Base-by-base conservation (phyloP, 2,329 filamentous ascomycete genomes). In the Trichoderma citrinoviride region DNA sequence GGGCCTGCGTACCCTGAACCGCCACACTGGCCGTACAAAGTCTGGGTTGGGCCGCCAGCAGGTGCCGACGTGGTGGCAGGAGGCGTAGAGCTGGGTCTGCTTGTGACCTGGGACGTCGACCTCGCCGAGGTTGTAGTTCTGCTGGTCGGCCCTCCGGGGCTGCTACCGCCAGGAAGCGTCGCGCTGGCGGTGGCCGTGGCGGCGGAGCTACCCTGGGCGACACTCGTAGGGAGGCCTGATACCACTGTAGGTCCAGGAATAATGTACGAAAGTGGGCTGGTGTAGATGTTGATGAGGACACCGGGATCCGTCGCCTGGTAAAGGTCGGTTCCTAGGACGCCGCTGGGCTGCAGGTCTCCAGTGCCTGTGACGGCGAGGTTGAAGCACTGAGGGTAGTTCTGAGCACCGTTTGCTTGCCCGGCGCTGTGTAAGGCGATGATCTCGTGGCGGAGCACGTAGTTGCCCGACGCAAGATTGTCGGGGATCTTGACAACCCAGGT, bases 381-480 rank as follows among this genome's bases (percentile, higher is more conserved):
- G 65, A 83, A 75, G 70, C 83, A 85, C 74, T 83, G 80, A 12
- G 83, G 82, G 68, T 85, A 85, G 66, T 79, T 78, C 73, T 85
- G 82, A 2, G 82, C 82, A 53, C 79, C 79, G 6, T 76, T 69
- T 33, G 69, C 58, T 44, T 79, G 74, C 3, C 70, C 75, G 17
- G 82, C 81, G 40, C 75, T 77, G 73, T 85, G 83, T 5, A 85
- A 79, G 21, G 80, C 82, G 63, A 85, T 83, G 66, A 84, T 83
- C 71, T 85, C 83, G 69, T 85, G 81, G 7, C 83, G 81, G 43
- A 85, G 77, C 54, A 85, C 82, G 66, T 85, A 85, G 74, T 84
- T 83, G 1, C 83, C 82, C 6, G 81, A 70, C 1, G 76, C 78
- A 40, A 85, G 77, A 67, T 74, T 75, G 61, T 74, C 71, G 40